phyloP scores from a whole-genome alignment of 768 basidiomycete genomes.

The Lactifluus volemus region DNA sequence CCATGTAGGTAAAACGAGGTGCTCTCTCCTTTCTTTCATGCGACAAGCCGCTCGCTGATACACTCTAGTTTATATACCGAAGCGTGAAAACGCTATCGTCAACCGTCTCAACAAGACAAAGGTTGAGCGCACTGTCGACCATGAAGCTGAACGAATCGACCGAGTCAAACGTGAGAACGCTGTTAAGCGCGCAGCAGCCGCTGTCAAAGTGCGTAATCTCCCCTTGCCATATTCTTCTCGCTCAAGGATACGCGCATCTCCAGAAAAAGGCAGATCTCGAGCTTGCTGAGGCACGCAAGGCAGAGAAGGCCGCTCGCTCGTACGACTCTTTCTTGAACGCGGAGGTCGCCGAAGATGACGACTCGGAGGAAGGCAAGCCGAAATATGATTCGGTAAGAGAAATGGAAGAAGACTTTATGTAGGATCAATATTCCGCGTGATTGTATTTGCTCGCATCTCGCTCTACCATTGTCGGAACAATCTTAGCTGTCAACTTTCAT shows the following conservation, averaged over 20 bases:
- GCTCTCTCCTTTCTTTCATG: not conserved
- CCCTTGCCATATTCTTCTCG: not conserved
- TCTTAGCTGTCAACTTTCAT: not conserved
- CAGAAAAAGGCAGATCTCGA: conserved; percentile 78
- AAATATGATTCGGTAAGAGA: conserved; percentile 56
- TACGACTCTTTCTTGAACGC: conserved; percentile 75
- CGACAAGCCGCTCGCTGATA: not conserved
- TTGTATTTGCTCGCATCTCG: not conserved
- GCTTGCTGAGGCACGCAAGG: conserved; percentile 66
- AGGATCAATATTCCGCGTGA: not conserved
- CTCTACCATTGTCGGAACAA: not conserved
- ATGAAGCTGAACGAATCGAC: conserved; percentile 81
- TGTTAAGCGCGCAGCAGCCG: conserved; percentile 49
- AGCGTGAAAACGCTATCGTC: conserved; percentile 81
- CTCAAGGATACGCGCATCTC: not conserved
- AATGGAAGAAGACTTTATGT: conserved; percentile 89
- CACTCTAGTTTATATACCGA: conserved; percentile 57
- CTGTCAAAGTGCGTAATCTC: conserved; percentile 48
- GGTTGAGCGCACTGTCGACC: conserved; percentile 73
- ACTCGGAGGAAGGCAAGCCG: conserved; percentile 29
- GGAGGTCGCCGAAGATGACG: conserved; percentile 43
- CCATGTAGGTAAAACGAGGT: conserved; percentile 74
- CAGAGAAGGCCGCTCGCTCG: conserved; percentile 79
- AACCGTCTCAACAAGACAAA: conserved; percentile 95
- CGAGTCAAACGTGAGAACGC: conserved; percentile 72